Conservation (phyloP, 495 filamentous ascomycete species). For the Cladorrhinum samala region DNA sequence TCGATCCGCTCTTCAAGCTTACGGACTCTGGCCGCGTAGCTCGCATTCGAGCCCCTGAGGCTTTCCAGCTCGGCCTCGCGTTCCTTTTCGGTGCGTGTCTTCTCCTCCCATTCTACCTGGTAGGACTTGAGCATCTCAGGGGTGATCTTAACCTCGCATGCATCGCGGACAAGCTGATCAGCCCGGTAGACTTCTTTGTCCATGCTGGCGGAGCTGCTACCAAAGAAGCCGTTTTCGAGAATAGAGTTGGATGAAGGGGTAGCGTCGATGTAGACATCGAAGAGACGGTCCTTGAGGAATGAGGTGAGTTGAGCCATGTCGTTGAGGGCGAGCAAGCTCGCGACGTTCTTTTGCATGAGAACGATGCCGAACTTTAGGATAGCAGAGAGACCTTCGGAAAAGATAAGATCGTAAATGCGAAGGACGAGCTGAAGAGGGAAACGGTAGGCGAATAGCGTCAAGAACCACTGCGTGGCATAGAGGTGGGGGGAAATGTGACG, state of each 20-base stretch:
- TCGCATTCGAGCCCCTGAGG: constrained; percentile 57
- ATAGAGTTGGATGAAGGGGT: constrained; percentile 80
- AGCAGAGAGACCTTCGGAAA: constrained; percentile 87
- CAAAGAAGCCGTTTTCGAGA: constrained; percentile 96
- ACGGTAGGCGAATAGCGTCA: constrained; percentile 97
- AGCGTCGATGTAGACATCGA: constrained; percentile 95
- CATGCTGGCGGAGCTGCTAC: constrained; percentile 69
- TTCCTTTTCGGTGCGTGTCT: constrained; percentile 67
- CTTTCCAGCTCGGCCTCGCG: constrained; percentile 76
- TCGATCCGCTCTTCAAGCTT: constrained; percentile 81
- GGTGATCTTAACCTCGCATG: constrained; percentile 81
- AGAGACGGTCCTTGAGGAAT: constrained; percentile 88
- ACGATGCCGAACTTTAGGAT: constrained; percentile 92
- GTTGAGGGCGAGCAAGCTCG: constrained; percentile 71
- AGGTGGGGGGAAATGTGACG: constrained; percentile 83
- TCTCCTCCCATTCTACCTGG: constrained; percentile 86
- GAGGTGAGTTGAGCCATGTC: constrained; percentile 83
- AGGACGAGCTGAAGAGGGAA: constrained; percentile 95
- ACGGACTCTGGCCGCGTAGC: constrained; percentile 65
- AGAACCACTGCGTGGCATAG: constrained; percentile 98
- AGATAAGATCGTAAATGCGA: constrained; percentile 92
- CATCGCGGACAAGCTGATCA: constrained; percentile 88
- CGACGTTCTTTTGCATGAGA: constrained; percentile 88
- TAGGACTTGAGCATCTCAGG: constrained; percentile 74
- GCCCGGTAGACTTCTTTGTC: constrained; percentile 96